Conservation (phyloP, 1,284 basidiomycete species). For the Boletus mariae region DNA sequence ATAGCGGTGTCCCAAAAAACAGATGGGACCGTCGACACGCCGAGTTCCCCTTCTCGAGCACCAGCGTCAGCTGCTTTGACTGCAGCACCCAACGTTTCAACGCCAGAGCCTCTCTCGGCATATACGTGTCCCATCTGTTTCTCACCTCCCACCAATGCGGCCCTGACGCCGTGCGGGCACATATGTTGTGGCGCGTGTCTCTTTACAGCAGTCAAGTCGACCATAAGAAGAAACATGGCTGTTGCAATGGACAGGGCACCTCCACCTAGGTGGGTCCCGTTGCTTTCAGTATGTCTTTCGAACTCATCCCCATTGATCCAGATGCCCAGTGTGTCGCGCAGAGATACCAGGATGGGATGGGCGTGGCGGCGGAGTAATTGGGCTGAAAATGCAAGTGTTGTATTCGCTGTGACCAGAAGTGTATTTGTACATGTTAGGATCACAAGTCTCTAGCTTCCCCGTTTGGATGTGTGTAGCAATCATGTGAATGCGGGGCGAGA, state of each 20-base stretch:
- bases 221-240: constrained; percentile 47
- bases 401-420: constrained; percentile 37
- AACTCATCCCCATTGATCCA: constrained; percentile 13
- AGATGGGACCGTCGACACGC: neutral
- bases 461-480: neutral
- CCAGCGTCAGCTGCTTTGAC: neutral
- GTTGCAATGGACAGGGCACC: constrained; percentile 38
- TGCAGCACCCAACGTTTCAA: neutral
- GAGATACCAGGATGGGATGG: constrained; percentile 63
- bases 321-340: constrained; percentile 66
- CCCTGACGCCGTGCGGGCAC: constrained; percentile 75
- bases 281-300: neutral
- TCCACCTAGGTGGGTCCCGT: constrained; percentile 42
- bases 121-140: constrained; percentile 79
- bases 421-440: constrained; percentile 28
- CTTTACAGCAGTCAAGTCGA: constrained; percentile 67
- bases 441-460: neutral
- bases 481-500: constrained; percentile 18
- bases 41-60: neutral
- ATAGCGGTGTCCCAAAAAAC: neutral
- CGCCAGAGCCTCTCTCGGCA: constrained; percentile 50
- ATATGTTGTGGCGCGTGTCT: constrained; percentile 73
- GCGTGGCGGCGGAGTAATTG: constrained; percentile 59
- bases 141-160: constrained; percentile 67
- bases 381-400: constrained; percentile 47